Percentiles rank a stretch among this genome's conserved stretches.
Conservation (phyloP, 495 filamentous ascomycete species). For the Neurospora tetrasperma region DNA sequence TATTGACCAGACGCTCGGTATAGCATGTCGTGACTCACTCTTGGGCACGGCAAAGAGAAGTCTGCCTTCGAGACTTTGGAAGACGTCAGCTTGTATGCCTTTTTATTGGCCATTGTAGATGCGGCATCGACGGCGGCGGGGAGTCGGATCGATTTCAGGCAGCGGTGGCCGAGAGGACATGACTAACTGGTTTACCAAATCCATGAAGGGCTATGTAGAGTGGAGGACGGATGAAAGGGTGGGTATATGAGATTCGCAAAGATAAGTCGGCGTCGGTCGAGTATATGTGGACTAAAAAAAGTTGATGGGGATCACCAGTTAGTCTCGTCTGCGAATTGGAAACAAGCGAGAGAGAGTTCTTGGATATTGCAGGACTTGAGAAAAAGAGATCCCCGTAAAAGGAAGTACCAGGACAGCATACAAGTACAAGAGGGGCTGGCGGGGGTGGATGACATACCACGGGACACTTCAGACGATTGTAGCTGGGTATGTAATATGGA, state of each 20-base stretch:
- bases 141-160: background rate
- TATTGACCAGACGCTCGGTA: background rate
- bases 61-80: constrained; percentile 72
- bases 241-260: background rate
- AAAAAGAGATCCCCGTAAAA: background rate
- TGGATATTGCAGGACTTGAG: background rate
- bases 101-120: background rate
- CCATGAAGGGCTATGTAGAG: constrained; percentile 40
- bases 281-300: background rate
- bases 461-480: background rate
- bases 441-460: background rate
- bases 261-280: background rate
- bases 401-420: background rate
- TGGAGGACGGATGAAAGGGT: background rate
- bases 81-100: constrained; percentile 26
- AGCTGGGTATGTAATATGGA: background rate
- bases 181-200: constrained; percentile 78
- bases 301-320: background rate
- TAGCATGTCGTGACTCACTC: constrained; percentile 48
- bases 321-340: background rate
- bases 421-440: background rate
- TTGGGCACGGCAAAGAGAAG: constrained; percentile 95
- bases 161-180: constrained; percentile 1
- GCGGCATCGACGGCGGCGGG: background rate
- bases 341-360: background rate